These are phyloP conservation scores for Plasmodium reichenowi DNA, from an alignment of 169 alveolate genomes.

Conservation along the genomic window DNA sequence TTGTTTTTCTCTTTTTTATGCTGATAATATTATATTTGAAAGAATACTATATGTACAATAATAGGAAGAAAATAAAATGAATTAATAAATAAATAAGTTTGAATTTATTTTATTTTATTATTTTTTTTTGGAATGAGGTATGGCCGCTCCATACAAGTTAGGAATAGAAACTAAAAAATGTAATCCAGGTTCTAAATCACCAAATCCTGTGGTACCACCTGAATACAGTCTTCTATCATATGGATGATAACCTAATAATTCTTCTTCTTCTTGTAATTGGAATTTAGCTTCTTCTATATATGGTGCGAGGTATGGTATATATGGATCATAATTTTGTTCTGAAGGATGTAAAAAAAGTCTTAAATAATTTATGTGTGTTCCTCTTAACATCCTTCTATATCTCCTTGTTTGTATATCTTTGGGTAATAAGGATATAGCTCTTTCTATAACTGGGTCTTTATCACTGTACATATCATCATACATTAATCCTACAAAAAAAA, in stretches of 20 bases:
- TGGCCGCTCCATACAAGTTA: conserved; percentile 85
- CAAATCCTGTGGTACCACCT: conserved; percentile 89
- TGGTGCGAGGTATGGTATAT: conserved; percentile 91
- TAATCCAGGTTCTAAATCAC: conserved; percentile 88
- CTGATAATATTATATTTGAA: too few relatives aligned
- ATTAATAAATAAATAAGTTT: not conserved
- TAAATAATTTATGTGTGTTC: conserved; percentile 83
- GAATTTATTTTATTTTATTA: not conserved
- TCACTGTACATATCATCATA: conserved; percentile 88
- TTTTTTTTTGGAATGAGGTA: conserved; percentile 63
- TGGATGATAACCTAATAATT: conserved; percentile 90
- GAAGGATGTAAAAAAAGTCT: conserved; percentile 84
- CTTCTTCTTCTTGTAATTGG: conserved; percentile 92
- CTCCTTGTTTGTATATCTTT: conserved; percentile 86
- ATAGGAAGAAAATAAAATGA: not conserved
- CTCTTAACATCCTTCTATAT: conserved; percentile 88
- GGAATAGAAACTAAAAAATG: conserved; percentile 87
- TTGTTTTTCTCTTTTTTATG: too few relatives aligned
- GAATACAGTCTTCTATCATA: conserved; percentile 86
- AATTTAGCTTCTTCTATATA: conserved; percentile 92
- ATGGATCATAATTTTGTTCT: conserved; percentile 91
- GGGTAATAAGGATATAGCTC: conserved; percentile 88
- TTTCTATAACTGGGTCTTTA: conserved; percentile 89
- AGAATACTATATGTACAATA: not conserved
- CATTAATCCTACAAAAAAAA: conserved; percentile 82